These are phyloP conservation scores for Allodekkera sacchari DNA, from an alignment of 805 yeast species.

Conservation along the genomic window DNA sequence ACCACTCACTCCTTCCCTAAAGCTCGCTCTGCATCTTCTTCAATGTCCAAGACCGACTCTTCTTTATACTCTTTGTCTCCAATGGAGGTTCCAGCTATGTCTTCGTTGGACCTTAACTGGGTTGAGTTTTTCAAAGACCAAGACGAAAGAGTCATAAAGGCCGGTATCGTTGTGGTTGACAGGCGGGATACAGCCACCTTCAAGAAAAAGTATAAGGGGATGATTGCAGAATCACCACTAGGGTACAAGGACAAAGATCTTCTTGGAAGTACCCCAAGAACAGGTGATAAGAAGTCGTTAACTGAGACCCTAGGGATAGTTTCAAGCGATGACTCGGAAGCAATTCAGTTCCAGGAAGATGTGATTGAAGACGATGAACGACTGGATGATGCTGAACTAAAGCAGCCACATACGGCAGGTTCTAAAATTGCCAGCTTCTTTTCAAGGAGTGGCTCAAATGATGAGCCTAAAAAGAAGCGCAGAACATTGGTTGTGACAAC, in stretches of 20 bases:
- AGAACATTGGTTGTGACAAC: conserved; percentile 53
- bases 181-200: conserved; percentile 38
- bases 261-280: conserved; percentile 5
- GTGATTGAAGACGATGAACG: conserved; percentile 14
- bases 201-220: conserved; percentile 51
- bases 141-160: conserved; percentile 53
- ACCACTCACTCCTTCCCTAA: conserved; percentile 8
- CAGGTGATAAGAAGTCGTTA: no score
- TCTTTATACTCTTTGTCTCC: conserved; percentile 5
- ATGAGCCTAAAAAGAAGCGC: conserved; percentile 25
- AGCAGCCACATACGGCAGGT: conserved; percentile 1
- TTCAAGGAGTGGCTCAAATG: conserved; percentile 5
- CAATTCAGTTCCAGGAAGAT: conserved; percentile 18
- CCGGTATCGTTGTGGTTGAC: conserved; percentile 44
- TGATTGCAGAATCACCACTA: conserved; percentile 51
- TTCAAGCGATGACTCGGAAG: conserved; percentile 17
- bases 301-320: conserved; percentile 4
- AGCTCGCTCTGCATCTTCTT: conserved; percentile 5
- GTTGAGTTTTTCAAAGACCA: conserved; percentile 39
- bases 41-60: conserved; percentile 8
- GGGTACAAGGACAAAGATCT: conserved; percentile 35
- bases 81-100: conserved; percentile 36
- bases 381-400: conserved; percentile 11
- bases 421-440: conserved; percentile 5
- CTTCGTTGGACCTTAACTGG: conserved; percentile 54